Base-by-base conservation (phyloP, 192 early-diverging fungal species). In the Gamsiella multidivaricata region DNA sequence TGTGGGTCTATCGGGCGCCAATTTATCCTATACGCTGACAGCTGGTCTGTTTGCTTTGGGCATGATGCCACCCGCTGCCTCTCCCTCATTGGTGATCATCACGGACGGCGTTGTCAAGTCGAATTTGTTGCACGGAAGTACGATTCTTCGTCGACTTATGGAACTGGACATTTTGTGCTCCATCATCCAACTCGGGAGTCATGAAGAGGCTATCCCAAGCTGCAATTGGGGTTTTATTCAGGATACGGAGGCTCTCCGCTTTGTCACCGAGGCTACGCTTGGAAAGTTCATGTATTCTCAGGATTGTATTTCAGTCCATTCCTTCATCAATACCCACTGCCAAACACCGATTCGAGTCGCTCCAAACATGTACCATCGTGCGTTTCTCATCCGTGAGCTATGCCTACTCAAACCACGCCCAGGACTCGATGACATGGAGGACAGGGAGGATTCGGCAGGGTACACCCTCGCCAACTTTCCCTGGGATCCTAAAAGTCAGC, bases 51-150 rank as follows among this genome's bases (percentile, higher is more conserved):
- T 87, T 64, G 83, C 86, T 11, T 39, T 85, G 28, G 65, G 66
- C 3, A 58, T 89, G 51, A 65, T 83, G 54, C 83, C 86, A 10
- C 54, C 70, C 14, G 49, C 79, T 15, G 88, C 82, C 15, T 65
- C 74, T 1, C 81, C 83, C 7, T 80, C 84, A 2, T 74, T 94
- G 46, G 85, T 91, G 3, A 67, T 89, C 17, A 70, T 94, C 31
- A 91, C 91, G 0, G 93, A 94, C 62, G 92, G 92, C 54, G 89
- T 93, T 23, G 84, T 91, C 33, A 89, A 91, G 54, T 93, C 92
- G 10, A 92, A 90, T 69, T 82, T 90, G 22, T 70, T 87, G 0
- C 83, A 86, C 20, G 86, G 85, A 23, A 86, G 87, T 34, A 73
- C 83, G n/a, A 75, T 87, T 25, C 72, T 92, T 6, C 83, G 87